These are phyloP conservation scores for Ogataea methanolica DNA, from an alignment of 805 yeast species.

Conservation along the genomic window DNA sequence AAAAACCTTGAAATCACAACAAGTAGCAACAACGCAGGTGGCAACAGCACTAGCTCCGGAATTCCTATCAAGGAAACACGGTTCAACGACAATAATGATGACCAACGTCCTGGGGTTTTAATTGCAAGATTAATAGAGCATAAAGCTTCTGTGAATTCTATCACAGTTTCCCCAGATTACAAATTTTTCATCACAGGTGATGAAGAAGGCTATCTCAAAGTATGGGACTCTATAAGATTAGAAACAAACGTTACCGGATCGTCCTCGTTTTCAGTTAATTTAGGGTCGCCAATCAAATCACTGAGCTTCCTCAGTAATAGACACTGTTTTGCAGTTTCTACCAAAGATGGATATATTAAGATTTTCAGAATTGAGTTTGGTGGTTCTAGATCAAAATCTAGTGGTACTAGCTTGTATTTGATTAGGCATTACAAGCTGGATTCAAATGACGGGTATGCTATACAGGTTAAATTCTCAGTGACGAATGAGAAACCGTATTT, in stretches of 20 bases:
- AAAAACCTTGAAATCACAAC: conserved; percentile 3
- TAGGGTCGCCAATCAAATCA: conserved; percentile 46
- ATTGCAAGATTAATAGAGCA: conserved; percentile 65
- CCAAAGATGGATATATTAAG: conserved; percentile 41
- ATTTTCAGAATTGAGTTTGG: conserved; percentile 36
- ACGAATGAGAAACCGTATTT: conserved; percentile 39
- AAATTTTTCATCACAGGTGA: conserved; percentile 75
- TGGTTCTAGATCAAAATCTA: conserved; percentile 10
- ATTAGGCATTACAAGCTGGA: conserved; percentile 40
- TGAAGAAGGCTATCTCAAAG: conserved; percentile 60
- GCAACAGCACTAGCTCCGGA: neutral
- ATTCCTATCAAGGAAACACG: neutral
- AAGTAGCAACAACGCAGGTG: neutral
- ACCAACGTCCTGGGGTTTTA: conserved; percentile 36
- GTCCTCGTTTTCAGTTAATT: conserved; percentile 41
- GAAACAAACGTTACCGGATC: conserved; percentile 56
- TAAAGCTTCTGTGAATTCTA: conserved; percentile 47
- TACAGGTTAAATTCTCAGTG: conserved; percentile 38
- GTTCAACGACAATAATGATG: conserved; percentile 15
- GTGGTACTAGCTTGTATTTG: conserved; percentile 18
- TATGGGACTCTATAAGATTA: conserved; percentile 73
- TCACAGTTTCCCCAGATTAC: conserved; percentile 57
- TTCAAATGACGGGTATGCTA: conserved; percentile 35
- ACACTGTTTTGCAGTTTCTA: conserved; percentile 54
- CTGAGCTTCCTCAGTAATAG: conserved; percentile 49